A percentile compares a stretch with the other conserved stretches of the same genome.
Evolutionary conservation across 306 rosid genomes (phyloP).

Genomic region (Dalbergia cultrata): DNA sequence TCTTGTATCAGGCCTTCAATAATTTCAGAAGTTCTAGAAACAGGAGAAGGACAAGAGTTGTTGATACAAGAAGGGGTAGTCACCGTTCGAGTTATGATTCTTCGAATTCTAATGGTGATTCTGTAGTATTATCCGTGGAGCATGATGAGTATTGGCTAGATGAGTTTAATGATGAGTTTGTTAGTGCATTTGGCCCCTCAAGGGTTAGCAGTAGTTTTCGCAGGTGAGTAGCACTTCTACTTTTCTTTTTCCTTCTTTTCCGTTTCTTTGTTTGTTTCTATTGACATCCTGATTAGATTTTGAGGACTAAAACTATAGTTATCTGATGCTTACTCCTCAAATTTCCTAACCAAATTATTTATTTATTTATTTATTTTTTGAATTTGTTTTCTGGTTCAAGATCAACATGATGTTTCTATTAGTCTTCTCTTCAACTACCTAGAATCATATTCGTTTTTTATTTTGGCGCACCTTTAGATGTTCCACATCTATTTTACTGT

Average conservation of each 20-base stretch:
- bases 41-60: slow-evolving; percentile 80
- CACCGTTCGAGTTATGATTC: slow-evolving; percentile 78
- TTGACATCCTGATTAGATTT: neutral
- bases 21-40: slow-evolving; percentile 89
- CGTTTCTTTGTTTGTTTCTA: slow-evolving; percentile 22
- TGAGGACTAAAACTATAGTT: slow-evolving; percentile 11
- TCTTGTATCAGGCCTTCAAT: slow-evolving; percentile 88
- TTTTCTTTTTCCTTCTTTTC: neutral
- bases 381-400: neutral
- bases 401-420: neutral
- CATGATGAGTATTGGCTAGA: slow-evolving; percentile 73
- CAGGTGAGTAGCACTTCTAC: slow-evolving; percentile 60
- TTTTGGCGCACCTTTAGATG: neutral
- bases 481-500: neutral
- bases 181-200: slow-evolving; percentile 63
- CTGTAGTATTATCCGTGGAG: slow-evolving; percentile 80
- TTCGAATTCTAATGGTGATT: slow-evolving; percentile 86
- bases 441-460: too few species aligned
- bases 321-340: neutral
- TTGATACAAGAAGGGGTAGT: slow-evolving; percentile 72
- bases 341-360: neutral
- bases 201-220: slow-evolving; percentile 71
- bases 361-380: neutral
- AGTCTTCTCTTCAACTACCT: neutral
- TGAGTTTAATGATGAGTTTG: slow-evolving; percentile 78